phyloP scores from a whole-genome alignment of 2,329 filamentous ascomycete species.

The Fusarium devonianum region DNA sequence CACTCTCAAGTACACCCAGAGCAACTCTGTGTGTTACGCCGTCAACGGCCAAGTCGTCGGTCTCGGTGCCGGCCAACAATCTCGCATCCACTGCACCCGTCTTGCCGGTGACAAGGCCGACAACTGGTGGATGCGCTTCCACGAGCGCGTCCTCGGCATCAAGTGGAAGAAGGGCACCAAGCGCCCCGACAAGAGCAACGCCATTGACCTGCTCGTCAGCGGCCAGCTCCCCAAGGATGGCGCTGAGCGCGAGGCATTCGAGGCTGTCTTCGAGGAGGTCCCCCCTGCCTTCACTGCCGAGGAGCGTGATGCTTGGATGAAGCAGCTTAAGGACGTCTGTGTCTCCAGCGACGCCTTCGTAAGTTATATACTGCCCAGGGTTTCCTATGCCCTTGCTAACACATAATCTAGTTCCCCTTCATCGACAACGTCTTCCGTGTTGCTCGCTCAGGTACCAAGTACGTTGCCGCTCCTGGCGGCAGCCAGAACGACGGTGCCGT shows the following conservation, averaged over 20 bases:
- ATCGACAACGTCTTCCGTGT: constrained; percentile 97
- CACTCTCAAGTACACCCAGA: constrained; percentile 97
- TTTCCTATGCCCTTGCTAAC: constrained; percentile 33
- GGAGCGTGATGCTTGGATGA: constrained; percentile 86
- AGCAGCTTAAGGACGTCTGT: constrained; percentile 81
- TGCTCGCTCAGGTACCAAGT: constrained; percentile 88
- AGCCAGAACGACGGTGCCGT: constrained; percentile 86
- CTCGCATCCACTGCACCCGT: constrained; percentile 96
- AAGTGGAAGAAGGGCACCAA: constrained; percentile 99
- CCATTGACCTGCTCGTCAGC: constrained; percentile 92
- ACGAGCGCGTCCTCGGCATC: constrained; percentile 84
- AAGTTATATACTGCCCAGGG: constrained; percentile 52
- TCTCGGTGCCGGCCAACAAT: constrained; percentile 95
- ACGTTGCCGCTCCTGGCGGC: constrained; percentile 90
- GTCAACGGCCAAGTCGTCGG: constrained; percentile 92
- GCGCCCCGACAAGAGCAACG: constrained; percentile 96
- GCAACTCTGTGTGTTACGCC: constrained; percentile 98
- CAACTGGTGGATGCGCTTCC: constrained; percentile 99
- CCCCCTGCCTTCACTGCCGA: constrained; percentile 81
- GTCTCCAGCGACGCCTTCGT: constrained; percentile 96
- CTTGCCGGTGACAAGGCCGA: constrained; percentile 98
- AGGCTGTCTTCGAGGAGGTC: constrained; percentile 88
- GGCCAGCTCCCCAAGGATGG: constrained; percentile 86
- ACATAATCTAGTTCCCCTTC: constrained; percentile 80
- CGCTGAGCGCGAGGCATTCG: constrained; percentile 84